Conservation (phyloP, 1,139 yeast species). For the Insectozyma bohioensis region DNA sequence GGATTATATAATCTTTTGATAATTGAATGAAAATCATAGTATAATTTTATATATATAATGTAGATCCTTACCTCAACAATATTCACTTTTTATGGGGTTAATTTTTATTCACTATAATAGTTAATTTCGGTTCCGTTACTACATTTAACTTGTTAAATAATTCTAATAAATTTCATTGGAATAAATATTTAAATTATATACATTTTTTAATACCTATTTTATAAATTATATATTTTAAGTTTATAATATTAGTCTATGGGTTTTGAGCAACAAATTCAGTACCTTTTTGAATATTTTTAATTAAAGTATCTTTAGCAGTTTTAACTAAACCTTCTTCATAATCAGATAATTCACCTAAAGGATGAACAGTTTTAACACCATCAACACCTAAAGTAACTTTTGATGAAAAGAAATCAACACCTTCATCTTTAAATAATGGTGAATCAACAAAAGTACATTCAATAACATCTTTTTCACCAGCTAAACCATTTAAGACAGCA, state of each 20-base stretch:
- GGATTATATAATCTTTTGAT: no score
- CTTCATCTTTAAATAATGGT: slow-evolving; percentile 48
- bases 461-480: slow-evolving; percentile 48
- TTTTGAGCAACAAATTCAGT: slow-evolving; percentile 53
- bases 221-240: no score
- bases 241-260: slow-evolving; percentile 35
- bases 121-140: no score
- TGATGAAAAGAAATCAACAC: slow-evolving; percentile 60
- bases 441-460: slow-evolving; percentile 55
- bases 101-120: no score
- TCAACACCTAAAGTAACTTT: slow-evolving; percentile 59
- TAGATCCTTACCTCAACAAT: no score
- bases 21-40: no score
- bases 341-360: slow-evolving; percentile 51
- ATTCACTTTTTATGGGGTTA: no score
- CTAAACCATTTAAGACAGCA: slow-evolving; percentile 56
- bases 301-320: slow-evolving; percentile 56
- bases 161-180: no score
- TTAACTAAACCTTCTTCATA: slow-evolving; percentile 60
- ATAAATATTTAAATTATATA: no score
- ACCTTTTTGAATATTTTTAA: slow-evolving; percentile 60
- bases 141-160: no score
- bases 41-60: no score
- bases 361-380: slow-evolving; percentile 60
- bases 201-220: no score